Percentiles rank a stretch among this genome's conserved stretches.
phyloP scores from a whole-genome alignment of 164 flowering plant species.

The Amborella trichopoda region DNA sequence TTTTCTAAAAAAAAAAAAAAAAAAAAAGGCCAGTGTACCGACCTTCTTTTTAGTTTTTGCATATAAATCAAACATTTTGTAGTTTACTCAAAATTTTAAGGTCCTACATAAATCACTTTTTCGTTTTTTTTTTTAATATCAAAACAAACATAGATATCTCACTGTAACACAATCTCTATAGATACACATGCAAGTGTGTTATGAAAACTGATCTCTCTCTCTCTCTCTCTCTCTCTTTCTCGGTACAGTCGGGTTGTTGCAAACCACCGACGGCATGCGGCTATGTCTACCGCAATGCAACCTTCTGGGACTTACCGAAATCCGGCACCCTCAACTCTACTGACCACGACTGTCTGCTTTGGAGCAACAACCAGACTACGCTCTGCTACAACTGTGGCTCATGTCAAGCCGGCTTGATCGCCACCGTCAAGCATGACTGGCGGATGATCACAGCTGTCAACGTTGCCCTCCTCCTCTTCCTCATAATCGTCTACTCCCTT shows the following conservation, averaged over 20 bases:
- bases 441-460: constrained; percentile 15
- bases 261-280: constrained; percentile 21
- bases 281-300: constrained; percentile 9
- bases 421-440: constrained; percentile 24
- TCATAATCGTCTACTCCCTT: constrained; percentile 10
- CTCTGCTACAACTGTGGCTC: constrained; percentile 30
- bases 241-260: constrained; percentile 23
- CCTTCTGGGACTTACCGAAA: constrained; percentile 15
- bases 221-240: background rate
- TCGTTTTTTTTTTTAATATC: too few species aligned
- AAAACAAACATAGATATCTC: too few species aligned
- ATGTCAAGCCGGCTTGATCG: constrained; percentile 39
- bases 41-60: too few species aligned
- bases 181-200: background rate
- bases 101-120: too few species aligned
- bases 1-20: too few species aligned
- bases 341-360: constrained; percentile 15
- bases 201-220: too few species aligned
- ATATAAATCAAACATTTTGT: too few species aligned
- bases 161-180: too few species aligned
- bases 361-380: constrained; percentile 15
- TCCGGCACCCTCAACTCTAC: constrained; percentile 3
- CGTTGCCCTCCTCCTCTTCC: constrained; percentile 10
- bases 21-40: too few species aligned
- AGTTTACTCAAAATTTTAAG: too few species aligned